Evolutionary conservation across 768 basidiomycete genomes (phyloP).

Genomic region (Pleurotus cornucopiae): DNA sequence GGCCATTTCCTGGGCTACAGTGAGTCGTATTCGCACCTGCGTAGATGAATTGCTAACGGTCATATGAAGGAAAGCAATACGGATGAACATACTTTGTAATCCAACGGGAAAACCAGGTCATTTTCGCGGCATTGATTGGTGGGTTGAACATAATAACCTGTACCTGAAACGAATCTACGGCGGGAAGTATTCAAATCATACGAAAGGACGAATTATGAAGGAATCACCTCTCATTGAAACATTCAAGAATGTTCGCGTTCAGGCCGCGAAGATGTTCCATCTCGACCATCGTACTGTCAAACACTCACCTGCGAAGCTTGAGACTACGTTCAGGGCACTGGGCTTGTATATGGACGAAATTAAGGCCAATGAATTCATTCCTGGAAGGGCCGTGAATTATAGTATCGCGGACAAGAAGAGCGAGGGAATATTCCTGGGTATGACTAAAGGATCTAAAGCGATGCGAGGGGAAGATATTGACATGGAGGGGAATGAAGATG

Average conservation of each 20-base stretch:
- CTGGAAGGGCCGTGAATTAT: conserved; percentile 12
- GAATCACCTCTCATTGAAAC: conserved; percentile 31
- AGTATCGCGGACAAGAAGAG: conserved; percentile 15
- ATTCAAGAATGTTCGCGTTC: conserved; percentile 20
- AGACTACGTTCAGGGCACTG: conserved; percentile 17
- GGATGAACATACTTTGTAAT: conserved; percentile 29
- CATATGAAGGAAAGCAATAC: conserved; percentile 16
- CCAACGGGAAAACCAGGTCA: conserved; percentile 25
- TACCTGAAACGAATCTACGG: conserved; percentile 34
- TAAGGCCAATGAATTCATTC: conserved; percentile 8
- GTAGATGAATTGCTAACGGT: background rate
- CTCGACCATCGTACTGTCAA: conserved; percentile 19
- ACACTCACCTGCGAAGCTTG: conserved; percentile 25
- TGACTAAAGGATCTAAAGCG: background rate
- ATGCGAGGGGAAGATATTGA: background rate
- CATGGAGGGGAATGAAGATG: background rate
- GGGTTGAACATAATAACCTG: conserved; percentile 36
- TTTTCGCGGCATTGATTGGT: conserved; percentile 34
- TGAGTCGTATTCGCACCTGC: conserved; percentile 6
- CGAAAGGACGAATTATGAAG: conserved; percentile 22
- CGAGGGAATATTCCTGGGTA: conserved; percentile 7
- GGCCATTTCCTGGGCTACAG: conserved; percentile 9
- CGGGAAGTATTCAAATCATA: conserved; percentile 29
- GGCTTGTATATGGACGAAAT: conserved; percentile 12
- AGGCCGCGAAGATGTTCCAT: conserved; percentile 21